Percentiles rank a stretch among this genome's conserved stretches.
Evolutionary conservation across 2,329 filamentous ascomycete genomes (phyloP).

Genomic region (Teratosphaeria viscida): DNA sequence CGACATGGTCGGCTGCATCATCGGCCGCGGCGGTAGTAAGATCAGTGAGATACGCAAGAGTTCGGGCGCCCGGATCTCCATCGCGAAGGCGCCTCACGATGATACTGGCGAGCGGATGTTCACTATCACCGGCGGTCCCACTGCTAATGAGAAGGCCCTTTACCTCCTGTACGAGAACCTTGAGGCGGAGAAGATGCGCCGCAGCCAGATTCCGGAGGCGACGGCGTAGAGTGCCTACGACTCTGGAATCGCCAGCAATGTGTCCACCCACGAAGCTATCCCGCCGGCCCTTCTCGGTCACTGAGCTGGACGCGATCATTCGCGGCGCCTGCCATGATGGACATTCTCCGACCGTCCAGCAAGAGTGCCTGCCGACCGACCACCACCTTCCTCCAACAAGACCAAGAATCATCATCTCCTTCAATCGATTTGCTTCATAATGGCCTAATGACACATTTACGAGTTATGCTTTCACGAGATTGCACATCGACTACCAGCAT

Average conservation of each 20-base stretch:
- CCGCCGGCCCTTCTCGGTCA: slow-evolving; percentile 3
- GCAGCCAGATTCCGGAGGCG: slow-evolving; percentile 59
- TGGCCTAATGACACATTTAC: neutral
- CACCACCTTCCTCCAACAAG: neutral
- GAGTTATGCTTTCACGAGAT: neutral
- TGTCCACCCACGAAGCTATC: slow-evolving; percentile 1
- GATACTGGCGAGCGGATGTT: slow-evolving; percentile 99
- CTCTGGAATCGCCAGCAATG: slow-evolving; percentile 3
- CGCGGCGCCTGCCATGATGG: neutral
- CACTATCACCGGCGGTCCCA: slow-evolving; percentile 92
- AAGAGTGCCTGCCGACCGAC: neutral
- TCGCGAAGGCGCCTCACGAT: slow-evolving; percentile 93
- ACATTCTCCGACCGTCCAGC: neutral
- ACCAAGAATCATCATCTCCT: neutral
- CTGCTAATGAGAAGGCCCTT: slow-evolving; percentile 88
- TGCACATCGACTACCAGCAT: neutral
- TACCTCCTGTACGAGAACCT: slow-evolving; percentile 98
- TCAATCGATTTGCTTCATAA: neutral
- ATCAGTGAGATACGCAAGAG: slow-evolving; percentile 98
- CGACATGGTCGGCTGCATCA: slow-evolving; percentile 99
- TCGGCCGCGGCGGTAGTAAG: slow-evolving; percentile 87
- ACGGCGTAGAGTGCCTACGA: slow-evolving; percentile 21
- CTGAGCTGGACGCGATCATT: neutral
- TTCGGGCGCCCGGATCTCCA: slow-evolving; percentile 92
- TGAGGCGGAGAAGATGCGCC: slow-evolving; percentile 97